Percentiles rank a stretch among this genome's conserved stretches.
Evolutionary conservation across 257 asterid species (phyloP).

Genomic region (Ilex aquifolium): DNA sequence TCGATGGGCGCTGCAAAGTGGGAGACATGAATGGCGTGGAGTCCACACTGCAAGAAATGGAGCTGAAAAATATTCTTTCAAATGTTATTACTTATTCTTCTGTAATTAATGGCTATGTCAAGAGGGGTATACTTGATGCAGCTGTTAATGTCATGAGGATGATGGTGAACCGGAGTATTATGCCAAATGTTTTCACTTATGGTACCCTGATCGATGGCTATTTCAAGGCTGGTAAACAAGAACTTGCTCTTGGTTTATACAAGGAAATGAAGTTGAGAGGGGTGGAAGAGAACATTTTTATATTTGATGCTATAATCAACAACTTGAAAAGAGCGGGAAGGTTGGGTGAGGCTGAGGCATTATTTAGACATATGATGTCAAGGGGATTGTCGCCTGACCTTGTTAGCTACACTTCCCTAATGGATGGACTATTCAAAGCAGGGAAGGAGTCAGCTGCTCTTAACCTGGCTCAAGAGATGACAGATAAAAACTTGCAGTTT

Average conservation of each 20-base stretch:
- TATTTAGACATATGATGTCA: conserved; percentile 41
- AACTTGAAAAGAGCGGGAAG: conserved; percentile 55
- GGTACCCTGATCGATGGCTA: conserved; percentile 63
- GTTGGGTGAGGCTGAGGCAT: conserved; percentile 54
- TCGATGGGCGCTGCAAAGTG: conserved; percentile 60
- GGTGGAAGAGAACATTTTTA: conserved; percentile 45
- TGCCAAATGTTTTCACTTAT: conserved; percentile 60
- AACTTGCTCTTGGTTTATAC: conserved; percentile 46
- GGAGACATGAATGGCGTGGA: conserved; percentile 58
- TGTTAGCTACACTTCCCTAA: conserved; percentile 73
- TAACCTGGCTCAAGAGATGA: conserved; percentile 60
- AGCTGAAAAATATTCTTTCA: conserved; percentile 45
- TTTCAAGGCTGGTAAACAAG: conserved; percentile 63
- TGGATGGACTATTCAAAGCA: conserved; percentile 81
- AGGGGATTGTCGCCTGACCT: conserved; percentile 62
- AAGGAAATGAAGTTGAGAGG: conserved; percentile 65
- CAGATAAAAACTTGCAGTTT: conserved; percentile 44
- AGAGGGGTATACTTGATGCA: conserved; percentile 63
- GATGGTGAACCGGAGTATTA: conserved; percentile 48
- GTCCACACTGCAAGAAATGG: conserved; percentile 59
- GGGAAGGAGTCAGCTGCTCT: conserved; percentile 72
- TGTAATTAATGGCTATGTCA: conserved; percentile 60
- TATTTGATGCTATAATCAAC: conserved; percentile 60
- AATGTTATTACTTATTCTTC: conserved; percentile 66
- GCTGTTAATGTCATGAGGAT: conserved; percentile 38